A percentile compares a stretch with the other conserved stretches of the same genome.
Evolutionary conservation across 805 yeast genomes (phyloP).

Genomic region (Jamesozyma piceae): DNA sequence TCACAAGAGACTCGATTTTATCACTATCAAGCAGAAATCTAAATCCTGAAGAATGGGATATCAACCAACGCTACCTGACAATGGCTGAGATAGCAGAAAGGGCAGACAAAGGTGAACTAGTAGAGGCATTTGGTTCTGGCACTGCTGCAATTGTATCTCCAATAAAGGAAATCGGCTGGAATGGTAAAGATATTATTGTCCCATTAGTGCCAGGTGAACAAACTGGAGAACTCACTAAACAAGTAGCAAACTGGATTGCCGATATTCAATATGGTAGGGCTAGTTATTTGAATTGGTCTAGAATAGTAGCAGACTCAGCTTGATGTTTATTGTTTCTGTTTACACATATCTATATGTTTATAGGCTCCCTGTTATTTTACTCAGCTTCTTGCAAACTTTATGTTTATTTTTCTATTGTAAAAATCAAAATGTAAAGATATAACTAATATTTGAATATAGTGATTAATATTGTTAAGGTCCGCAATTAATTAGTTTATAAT

Average conservation of each 20-base stretch:
- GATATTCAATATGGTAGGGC: conserved; percentile 82
- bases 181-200: conserved; percentile 57
- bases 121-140: conserved; percentile 96
- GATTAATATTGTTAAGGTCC: no score
- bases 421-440: no score
- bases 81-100: conserved; percentile 71
- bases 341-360: no score
- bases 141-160: conserved; percentile 97
- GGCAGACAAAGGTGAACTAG: conserved; percentile 67
- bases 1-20: conserved; percentile 83
- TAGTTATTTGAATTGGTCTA: conserved; percentile 46
- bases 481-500: no score
- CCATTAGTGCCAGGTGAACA: conserved; percentile 75
- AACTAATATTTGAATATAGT: no score
- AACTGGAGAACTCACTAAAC: conserved; percentile 65
- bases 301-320: conserved; percentile 27
- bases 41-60: conserved; percentile 64
- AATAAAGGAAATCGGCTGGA: conserved; percentile 75
- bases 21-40: conserved; percentile 66
- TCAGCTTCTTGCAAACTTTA: no score
- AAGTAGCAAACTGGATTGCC: conserved; percentile 74
- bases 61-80: conserved; percentile 75
- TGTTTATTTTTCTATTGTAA: no score
- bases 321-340: no score
- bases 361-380: no score